phyloP scores from a whole-genome alignment of 1,284 basidiomycete genomes.

The Afroboletus lepidellus region DNA sequence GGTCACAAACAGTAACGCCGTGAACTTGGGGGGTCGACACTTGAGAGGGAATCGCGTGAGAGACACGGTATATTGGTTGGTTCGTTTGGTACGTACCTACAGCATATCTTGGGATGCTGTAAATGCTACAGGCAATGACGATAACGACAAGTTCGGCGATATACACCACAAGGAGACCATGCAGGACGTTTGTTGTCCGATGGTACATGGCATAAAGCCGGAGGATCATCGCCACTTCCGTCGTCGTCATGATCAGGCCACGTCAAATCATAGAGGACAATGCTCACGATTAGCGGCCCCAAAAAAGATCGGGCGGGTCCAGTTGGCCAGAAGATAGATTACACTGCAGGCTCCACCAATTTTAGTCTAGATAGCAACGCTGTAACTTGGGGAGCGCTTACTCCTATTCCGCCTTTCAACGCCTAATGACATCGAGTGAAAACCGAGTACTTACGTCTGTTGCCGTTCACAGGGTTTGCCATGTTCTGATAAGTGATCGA shows the following conservation, averaged over 20 bases:
- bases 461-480: background rate
- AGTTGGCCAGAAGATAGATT: too few relatives aligned
- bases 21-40: background rate
- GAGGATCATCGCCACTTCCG: slow-evolving; percentile 7
- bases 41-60: background rate
- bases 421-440: background rate
- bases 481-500: background rate
- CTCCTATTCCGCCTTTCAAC: too few relatives aligned
- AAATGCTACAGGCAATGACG: background rate
- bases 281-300: slow-evolving; percentile 1
- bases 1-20: background rate
- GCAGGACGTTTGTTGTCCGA: background rate
- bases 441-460: slow-evolving; percentile 1
- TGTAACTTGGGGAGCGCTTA: too few relatives aligned
- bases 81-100: background rate
- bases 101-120: background rate
- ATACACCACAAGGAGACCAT: slow-evolving; percentile 1
- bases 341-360: too few relatives aligned
- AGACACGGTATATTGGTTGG: background rate
- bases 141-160: background rate
- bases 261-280: too few relatives aligned
- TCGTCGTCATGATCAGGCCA: background rate
- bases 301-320: background rate
- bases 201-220: slow-evolving; percentile 4
- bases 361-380: too few relatives aligned